These are phyloP conservation scores for Mycosphaerella sp. DNA, from an alignment of 2,329 filamentous ascomycete species.

Conservation along the genomic window DNA sequence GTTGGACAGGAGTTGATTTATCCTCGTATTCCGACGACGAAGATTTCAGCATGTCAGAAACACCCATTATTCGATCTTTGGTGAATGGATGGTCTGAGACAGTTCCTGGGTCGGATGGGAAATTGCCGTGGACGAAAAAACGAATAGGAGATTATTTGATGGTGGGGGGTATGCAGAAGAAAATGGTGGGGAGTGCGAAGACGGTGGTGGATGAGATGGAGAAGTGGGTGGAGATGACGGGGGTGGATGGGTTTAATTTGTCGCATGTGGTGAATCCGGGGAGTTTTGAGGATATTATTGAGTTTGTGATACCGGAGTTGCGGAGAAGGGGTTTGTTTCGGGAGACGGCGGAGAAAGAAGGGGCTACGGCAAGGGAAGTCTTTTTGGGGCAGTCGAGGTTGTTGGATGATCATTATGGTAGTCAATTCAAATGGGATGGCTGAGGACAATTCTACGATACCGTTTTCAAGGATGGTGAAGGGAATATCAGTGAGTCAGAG, in stretches of 20 bases:
- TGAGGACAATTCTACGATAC: not conserved
- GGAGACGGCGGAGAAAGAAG: not conserved
- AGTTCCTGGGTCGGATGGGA: constrained; percentile 33
- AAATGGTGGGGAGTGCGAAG: constrained; percentile 51
- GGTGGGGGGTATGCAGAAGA: constrained; percentile 48
- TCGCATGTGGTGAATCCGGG: constrained; percentile 8
- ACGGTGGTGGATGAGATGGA: constrained; percentile 61
- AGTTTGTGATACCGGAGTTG: constrained; percentile 58
- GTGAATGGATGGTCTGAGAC: constrained; percentile 38
- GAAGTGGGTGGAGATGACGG: constrained; percentile 58
- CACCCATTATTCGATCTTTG: constrained; percentile 36
- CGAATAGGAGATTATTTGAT: constrained; percentile 36
- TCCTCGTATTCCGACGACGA: constrained; percentile 54
- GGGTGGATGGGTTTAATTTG: constrained; percentile 67
- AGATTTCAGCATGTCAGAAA: constrained; percentile 37
- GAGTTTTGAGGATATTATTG: constrained; percentile 42
- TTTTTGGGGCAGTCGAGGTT: not conserved
- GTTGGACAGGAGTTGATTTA: constrained; percentile 63
- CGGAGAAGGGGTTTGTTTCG: constrained; percentile 47
- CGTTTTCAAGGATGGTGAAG: too few relatives aligned
- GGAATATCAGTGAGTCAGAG: too few relatives aligned
- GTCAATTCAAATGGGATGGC: not conserved
- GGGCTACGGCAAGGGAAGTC: not conserved
- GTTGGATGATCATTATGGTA: constrained; percentile 2
- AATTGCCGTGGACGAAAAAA: constrained; percentile 38